Conservation (phyloP, 257 asterid species). For the Capsicum rhomboideum region DNA sequence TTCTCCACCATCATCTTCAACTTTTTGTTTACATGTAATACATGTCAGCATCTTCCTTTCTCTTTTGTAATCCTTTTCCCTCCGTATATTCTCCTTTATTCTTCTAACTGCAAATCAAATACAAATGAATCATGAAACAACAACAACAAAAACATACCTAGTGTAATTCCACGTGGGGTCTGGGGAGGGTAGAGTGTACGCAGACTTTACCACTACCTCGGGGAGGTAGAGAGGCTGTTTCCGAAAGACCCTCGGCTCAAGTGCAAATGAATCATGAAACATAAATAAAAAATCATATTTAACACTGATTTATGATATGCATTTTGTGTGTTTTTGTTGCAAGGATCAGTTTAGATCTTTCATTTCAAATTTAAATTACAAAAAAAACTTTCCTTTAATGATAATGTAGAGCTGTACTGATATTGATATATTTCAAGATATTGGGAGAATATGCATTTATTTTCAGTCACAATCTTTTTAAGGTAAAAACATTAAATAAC, state of each 20-base stretch:
- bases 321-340: neutral
- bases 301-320: neutral
- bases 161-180: no score
- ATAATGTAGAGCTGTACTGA: neutral
- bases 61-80: neutral
- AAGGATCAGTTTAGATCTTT: neutral
- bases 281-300: neutral
- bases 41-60: constrained; percentile 70
- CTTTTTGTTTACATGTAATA: constrained; percentile 77
- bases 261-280: no score
- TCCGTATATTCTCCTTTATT: neutral
- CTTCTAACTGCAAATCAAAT: neutral
- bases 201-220: no score
- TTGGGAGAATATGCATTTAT: neutral
- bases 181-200: no score
- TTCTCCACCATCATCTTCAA: constrained; percentile 46
- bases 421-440: neutral
- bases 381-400: neutral
- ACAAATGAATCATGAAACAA: neutral
- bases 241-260: no score
- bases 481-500: neutral
- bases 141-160: no score
- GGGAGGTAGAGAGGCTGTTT: no score
- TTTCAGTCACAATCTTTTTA: neutral
- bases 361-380: neutral